Percentiles rank a stretch among this genome's conserved stretches.
These are phyloP conservation scores for Monosporascus sp. DNA, from an alignment of 2,329 filamentous ascomycete genomes.

Conservation along the genomic window DNA sequence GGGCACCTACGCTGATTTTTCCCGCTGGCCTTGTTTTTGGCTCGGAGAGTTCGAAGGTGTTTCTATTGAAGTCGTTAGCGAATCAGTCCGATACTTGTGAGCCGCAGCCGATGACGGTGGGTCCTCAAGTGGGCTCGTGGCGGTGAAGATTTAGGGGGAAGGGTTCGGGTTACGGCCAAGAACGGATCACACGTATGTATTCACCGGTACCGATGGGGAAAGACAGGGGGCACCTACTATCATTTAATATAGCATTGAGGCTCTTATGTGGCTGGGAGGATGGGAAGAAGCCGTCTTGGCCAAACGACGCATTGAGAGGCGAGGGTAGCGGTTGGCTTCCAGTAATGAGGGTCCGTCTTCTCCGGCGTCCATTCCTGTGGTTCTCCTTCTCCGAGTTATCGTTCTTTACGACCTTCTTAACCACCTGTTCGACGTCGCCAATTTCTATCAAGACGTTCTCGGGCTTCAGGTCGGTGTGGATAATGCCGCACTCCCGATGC, in stretches of 20 bases:
- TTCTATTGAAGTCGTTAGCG: constrained; percentile 24
- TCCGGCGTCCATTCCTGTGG: constrained; percentile 83
- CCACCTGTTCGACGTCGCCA: constrained; percentile 96
- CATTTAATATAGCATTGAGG: constrained; percentile 78
- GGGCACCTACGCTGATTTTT: constrained; percentile 82
- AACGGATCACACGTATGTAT: not conserved
- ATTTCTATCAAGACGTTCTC: constrained; percentile 99
- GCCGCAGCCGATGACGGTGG: not conserved
- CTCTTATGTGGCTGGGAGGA: constrained; percentile 64
- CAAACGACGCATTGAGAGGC: constrained; percentile 89
- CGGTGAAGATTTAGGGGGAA: not conserved
- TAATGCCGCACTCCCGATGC: constrained; percentile 96
- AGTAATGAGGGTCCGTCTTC: constrained; percentile 89
- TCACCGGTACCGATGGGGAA: not conserved
- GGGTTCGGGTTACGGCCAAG: not conserved
- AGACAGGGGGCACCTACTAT: constrained; percentile 50
- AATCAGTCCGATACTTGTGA: not conserved
- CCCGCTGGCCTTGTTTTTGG: constrained; percentile 74
- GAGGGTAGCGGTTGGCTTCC: constrained; percentile 95
- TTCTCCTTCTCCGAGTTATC: constrained; percentile 73
- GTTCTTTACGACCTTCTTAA: constrained; percentile 90
- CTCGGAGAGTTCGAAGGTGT: constrained; percentile 48
- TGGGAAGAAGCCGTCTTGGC: constrained; percentile 66
- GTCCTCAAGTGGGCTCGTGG: not conserved
- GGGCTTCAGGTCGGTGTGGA: constrained; percentile 95